Conservation (phyloP, 2,329 filamentous ascomycete species). For the Arthrobotrys sinensis region DNA sequence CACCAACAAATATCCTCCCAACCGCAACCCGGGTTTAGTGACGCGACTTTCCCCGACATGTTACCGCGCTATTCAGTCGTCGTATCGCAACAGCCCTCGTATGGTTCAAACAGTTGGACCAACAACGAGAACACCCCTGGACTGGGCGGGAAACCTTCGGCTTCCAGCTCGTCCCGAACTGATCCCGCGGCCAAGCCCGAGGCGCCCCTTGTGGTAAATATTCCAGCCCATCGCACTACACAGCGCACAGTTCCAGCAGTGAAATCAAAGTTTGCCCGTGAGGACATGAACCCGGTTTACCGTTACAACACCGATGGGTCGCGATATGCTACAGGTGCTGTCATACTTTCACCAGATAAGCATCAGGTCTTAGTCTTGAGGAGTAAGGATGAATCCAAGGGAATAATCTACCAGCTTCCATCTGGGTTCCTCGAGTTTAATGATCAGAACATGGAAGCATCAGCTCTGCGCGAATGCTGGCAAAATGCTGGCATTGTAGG, state of each 20-base stretch:
- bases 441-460: slow-evolving; percentile 61
- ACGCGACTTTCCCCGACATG: slow-evolving; percentile 16
- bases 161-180: neutral
- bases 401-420: slow-evolving; percentile 47
- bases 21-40: neutral
- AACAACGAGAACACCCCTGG: neutral
- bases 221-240: neutral
- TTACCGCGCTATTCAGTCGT: slow-evolving; percentile 55
- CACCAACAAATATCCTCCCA: neutral
- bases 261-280: slow-evolving; percentile 29
- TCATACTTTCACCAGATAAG: slow-evolving; percentile 58
- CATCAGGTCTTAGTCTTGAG: slow-evolving; percentile 56
- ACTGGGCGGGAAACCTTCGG: too few species aligned
- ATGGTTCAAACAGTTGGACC: neutral
- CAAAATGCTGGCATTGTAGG: slow-evolving; percentile 59
- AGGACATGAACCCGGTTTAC: slow-evolving; percentile 49
- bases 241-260: neutral
- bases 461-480: slow-evolving; percentile 56
- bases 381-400: slow-evolving; percentile 53
- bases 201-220: slow-evolving; percentile 2
- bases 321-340: slow-evolving; percentile 57
- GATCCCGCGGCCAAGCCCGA: slow-evolving; percentile 36
- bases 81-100: slow-evolving; percentile 26
- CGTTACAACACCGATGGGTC: slow-evolving; percentile 59
- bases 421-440: slow-evolving; percentile 55